Evolutionary conservation across 768 basidiomycete genomes (phyloP).

Genomic region (Mrakia hoshinonis): DNA sequence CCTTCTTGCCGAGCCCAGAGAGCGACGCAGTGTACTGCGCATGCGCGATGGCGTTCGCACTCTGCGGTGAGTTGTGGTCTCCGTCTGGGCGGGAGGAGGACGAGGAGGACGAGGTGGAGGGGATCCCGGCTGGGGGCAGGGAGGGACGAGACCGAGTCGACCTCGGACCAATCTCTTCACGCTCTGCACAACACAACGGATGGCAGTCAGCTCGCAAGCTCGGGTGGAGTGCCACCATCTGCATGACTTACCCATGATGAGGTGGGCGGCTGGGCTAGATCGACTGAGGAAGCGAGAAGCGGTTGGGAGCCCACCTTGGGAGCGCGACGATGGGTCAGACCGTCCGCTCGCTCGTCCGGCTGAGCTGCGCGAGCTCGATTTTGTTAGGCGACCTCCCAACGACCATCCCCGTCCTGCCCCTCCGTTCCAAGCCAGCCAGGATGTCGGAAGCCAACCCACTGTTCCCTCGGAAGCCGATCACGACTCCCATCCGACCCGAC

Average conservation of each 20-base stretch:
- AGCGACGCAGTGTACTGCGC: conserved; percentile 25
- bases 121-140: not conserved
- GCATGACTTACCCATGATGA: too few relatives aligned
- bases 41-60: conserved; percentile 29
- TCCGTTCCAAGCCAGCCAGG: not conserved
- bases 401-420: not conserved
- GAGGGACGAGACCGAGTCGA: conserved; percentile 26
- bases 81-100: not conserved
- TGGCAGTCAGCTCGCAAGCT: not conserved
- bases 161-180: not conserved
- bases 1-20: conserved; percentile 10
- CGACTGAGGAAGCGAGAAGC: too few relatives aligned
- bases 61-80: not conserved
- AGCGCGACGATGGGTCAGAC: too few relatives aligned
- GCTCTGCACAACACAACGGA: not conserved
- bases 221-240: too few relatives aligned
- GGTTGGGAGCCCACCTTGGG: too few relatives aligned
- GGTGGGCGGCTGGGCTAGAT: too few relatives aligned
- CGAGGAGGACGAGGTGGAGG: not conserved
- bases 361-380: too few relatives aligned
- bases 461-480: not conserved
- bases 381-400: too few relatives aligned
- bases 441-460: conserved; percentile 4
- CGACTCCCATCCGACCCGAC: conserved; percentile 14
- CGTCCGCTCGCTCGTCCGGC: too few relatives aligned